A percentile compares a stretch with the other conserved stretches of the same genome.
phyloP scores from a whole-genome alignment of 139 green algal genomes.

The Volvox reticuliferus region DNA sequence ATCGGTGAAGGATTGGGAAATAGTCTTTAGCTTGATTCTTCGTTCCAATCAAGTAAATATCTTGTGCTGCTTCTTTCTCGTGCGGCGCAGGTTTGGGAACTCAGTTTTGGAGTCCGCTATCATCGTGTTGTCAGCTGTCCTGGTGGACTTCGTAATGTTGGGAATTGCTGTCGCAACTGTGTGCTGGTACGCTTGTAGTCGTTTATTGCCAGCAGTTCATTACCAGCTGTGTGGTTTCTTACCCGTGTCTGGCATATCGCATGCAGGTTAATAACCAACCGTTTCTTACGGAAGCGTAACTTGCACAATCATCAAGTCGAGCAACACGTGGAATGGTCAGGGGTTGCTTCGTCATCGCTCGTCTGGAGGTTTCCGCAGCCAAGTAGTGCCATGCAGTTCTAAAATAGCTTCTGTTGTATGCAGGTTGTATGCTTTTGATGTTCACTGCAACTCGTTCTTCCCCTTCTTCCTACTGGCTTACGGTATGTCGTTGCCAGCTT shows the following conservation, averaged over 20 bases:
- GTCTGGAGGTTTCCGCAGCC: background rate
- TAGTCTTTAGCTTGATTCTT: too few species aligned
- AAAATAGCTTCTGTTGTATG: background rate
- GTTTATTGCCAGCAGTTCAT: too few species aligned
- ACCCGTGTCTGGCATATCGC: background rate
- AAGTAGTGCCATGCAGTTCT: background rate
- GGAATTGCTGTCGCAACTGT: slow-evolving; percentile 84
- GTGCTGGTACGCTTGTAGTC: slow-evolving; percentile 88
- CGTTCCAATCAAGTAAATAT: too few species aligned
- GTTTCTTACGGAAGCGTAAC: slow-evolving; percentile 78
- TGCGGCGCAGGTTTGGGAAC: slow-evolving; percentile 76
- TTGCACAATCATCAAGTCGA: slow-evolving; percentile 86
- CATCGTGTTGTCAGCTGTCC: slow-evolving; percentile 74
- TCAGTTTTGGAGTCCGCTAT: slow-evolving; percentile 70
- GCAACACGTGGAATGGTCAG: slow-evolving; percentile 92
- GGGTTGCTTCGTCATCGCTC: background rate
- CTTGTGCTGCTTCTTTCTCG: background rate
- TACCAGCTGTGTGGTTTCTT: too few species aligned
- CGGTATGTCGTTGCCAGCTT: slow-evolving; percentile 57
- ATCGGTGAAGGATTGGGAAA: too few species aligned
- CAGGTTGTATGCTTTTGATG: slow-evolving; percentile 98
- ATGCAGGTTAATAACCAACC: slow-evolving; percentile 84
- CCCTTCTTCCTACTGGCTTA: slow-evolving; percentile 92
- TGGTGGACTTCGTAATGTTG: slow-evolving; percentile 91
- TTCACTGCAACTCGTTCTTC: slow-evolving; percentile 99